Evolutionary conservation across 768 basidiomycete species (phyloP), one percentile per base, ranked within the genome.

Genomic region (Kwoniella pini): DNA sequence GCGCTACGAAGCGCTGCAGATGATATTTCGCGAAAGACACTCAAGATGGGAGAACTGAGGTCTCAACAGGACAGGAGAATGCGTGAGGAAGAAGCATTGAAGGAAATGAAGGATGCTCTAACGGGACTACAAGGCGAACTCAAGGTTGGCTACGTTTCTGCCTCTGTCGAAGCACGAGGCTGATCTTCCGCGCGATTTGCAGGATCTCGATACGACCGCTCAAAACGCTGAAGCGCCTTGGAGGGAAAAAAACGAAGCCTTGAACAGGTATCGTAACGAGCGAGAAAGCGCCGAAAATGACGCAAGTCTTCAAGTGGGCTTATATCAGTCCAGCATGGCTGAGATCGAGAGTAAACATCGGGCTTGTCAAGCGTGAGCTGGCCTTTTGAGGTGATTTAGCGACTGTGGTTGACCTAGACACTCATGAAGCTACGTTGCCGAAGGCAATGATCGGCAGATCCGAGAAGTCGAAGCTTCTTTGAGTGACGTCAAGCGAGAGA

Each of bases 371-470:
- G 45, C 60, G 74, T 76, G 57, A 67, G 71, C 64, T 15, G 24
- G 15, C 9, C 3, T n/a, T n/a, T n/a, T n/a, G n/a, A n/a, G n/a
- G n/a, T n/a, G n/a, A n/a, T 2, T 22, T 22, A 28, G 13, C 27
- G 49, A 30, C 28, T 22, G 43, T 40, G 52, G 36, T 12, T 1
- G 26, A 19, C 44, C n/a, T 19, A 40, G 11, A 51, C 21, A 48
- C 24, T 30, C 27, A 31, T 28, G 12, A 50, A 95, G 92, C 62
- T 92, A 93, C 75, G 81, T 87, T 57, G 85, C 85, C 51, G 85
- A 87, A 39, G 87, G 85, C 68, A 84, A 85, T 30, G 84, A 81
- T 2, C 83, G 84, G 21, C 79, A 82, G 56, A 80, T 90, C 44
- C 80, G 83, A 24, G 87, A 89, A 31, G 86, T 83, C 65, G 81